A percentile compares a stretch with the other conserved stretches of the same genome.
Conservation (phyloP, 129 eudicot species). For the Dittrichia graveolens region DNA sequence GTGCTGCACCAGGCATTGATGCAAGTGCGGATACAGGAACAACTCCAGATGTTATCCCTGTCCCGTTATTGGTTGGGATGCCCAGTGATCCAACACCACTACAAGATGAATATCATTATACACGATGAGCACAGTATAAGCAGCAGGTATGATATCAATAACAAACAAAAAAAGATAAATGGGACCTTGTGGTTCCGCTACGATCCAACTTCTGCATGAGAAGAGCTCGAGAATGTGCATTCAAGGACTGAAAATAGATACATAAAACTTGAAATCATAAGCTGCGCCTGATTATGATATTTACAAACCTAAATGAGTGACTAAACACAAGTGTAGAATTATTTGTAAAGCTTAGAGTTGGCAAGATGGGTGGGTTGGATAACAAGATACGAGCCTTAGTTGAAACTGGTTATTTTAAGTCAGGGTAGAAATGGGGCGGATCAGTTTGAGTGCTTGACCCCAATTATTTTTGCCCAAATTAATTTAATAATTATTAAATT, state of each 20-base stretch:
- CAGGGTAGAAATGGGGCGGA: no score
- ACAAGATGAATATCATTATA: slow-evolving; percentile 21
- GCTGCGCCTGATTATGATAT: slow-evolving; percentile 2
- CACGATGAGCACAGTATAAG: not conserved
- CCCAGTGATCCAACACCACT: slow-evolving; percentile 66
- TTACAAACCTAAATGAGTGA: slow-evolving; percentile 2
- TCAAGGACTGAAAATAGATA: slow-evolving; percentile 58
- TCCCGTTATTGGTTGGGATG: slow-evolving; percentile 34
- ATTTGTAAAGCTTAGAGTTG: not conserved
- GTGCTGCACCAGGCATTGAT: slow-evolving; percentile 48
- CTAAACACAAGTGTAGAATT: not conserved
- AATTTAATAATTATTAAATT: no score
- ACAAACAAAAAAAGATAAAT: not conserved
- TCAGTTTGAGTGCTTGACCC: no score
- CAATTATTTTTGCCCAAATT: no score
- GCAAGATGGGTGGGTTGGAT: not conserved
- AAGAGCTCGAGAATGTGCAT: slow-evolving; percentile 86
- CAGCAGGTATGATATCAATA: not conserved
- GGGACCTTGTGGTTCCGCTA: slow-evolving; percentile 70
- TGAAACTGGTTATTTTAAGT: no score
- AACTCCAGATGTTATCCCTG: slow-evolving; percentile 39
- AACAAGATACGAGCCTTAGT: no score
- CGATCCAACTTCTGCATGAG: slow-evolving; percentile 97
- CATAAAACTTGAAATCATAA: slow-evolving; percentile 2
- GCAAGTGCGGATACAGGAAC: slow-evolving; percentile 45